Evolutionary conservation across 768 basidiomycete genomes (phyloP).

Genomic region (Lactarius vividus): DNA sequence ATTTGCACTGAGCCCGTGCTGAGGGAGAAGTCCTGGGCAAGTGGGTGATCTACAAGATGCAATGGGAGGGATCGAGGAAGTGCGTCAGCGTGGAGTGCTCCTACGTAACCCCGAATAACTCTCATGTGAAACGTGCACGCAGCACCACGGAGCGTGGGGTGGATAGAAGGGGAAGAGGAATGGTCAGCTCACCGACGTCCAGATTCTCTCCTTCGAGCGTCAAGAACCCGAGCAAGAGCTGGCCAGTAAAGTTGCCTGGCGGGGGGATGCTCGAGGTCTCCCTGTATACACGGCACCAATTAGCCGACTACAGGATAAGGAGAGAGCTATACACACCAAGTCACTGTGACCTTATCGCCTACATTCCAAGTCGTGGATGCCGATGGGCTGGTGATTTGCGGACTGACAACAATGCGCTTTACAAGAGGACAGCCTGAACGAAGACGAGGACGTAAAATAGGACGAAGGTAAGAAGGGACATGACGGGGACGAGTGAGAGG

Average conservation of each 20-base stretch:
- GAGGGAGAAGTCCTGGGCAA: constrained; percentile 40
- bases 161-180: not conserved
- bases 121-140: not conserved
- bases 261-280: constrained; percentile 39
- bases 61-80: not conserved
- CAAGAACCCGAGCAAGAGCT: constrained; percentile 46
- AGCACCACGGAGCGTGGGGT: not conserved
- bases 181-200: constrained; percentile 44
- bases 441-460: not conserved
- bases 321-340: constrained; percentile 36
- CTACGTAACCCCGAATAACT: not conserved
- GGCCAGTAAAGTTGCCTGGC: constrained; percentile 38
- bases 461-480: constrained; percentile 9
- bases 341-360: constrained; percentile 39
- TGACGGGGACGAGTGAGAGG: not conserved
- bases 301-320: not conserved
- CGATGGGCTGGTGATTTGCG: constrained; percentile 42
- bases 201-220: constrained; percentile 39
- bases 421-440: constrained; percentile 1
- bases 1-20: constrained; percentile 37
- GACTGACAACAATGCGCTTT: constrained; percentile 25
- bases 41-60: constrained; percentile 31
- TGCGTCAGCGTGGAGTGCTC: constrained; percentile 4
- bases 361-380: constrained; percentile 36
- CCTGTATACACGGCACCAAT: not conserved